Evolutionary conservation across 768 basidiomycete genomes (phyloP), one percentile per base, ranked within the genome.

Genomic region (Termitomyces sp.): DNA sequence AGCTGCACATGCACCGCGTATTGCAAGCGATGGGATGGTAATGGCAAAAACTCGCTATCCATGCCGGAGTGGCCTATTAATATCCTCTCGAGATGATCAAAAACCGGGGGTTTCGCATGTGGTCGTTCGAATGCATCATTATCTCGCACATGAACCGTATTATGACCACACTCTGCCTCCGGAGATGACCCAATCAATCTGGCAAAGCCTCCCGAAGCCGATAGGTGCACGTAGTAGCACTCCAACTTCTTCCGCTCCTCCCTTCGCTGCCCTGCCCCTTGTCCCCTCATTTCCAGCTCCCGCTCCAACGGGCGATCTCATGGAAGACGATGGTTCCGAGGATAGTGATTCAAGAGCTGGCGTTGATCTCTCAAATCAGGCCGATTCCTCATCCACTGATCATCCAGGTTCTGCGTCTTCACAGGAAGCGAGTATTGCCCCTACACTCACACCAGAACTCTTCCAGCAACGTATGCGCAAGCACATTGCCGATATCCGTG

Each of bases 61-160:
- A 15, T 82, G 81, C 63, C 73, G 75, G 24, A 80, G 79, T 65
- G 74, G 80, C 8, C 74, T 82, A 20, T 71, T 81, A 57, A 77
- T 82, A 28, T 76, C 79, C n/a, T 81, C 79, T 9, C 68, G 78
- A 4, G 76, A 81, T 45, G 68, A 63, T 15, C 45, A 18, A 39
- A 53, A 64, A 42, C 63, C 71, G 15, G 67, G 60, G 11, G 54
- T 46, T 7, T 65, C 68, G 33, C 70, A 75, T 40, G 73, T 80
- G 32, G 77, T 77, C 18, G 70, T 80, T 24, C 75, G 80, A 40
- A 75, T 81, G 73, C 76, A 80, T 63, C 79, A 82, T 59, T 74
- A 79, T 63, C 56, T 76, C 42, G 69, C 75, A 4, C 81, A 82
- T 59, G 76, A 78, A 64, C 75, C 79, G 11, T 80, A 80, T 57